Percentiles rank a stretch among this genome's conserved stretches.
These are phyloP conservation scores for Amanita molliuscula DNA, from an alignment of 768 basidiomycete species.

Conservation along the genomic window DNA sequence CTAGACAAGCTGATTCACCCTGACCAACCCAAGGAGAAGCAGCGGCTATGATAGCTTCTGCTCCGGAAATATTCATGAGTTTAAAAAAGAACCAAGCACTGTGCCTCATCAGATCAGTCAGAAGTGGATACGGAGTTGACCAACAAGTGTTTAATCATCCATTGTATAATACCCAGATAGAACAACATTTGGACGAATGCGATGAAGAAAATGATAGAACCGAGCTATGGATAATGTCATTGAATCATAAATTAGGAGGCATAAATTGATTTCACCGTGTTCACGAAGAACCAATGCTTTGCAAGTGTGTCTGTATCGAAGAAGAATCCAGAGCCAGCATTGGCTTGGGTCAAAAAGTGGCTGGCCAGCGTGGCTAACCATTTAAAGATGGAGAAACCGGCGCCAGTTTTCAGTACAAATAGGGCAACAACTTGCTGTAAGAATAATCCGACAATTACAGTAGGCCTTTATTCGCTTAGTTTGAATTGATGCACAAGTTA, in stretches of 20 bases:
- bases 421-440: conserved; percentile 79
- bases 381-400: conserved; percentile 76
- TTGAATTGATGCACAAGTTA: background rate
- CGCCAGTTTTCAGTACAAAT: conserved; percentile 78
- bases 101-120: background rate
- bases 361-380: conserved; percentile 74
- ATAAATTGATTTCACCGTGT: conserved; percentile 37
- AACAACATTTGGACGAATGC: conserved; percentile 90
- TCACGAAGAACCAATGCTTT: conserved; percentile 82
- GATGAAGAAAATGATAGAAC: conserved; percentile 88
- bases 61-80: conserved; percentile 85
- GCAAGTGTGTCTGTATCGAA: conserved; percentile 54
- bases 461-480: conserved; percentile 41
- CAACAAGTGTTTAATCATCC: conserved; percentile 80
- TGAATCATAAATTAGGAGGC: conserved; percentile 1
- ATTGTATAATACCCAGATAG: conserved; percentile 88
- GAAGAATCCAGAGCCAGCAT: conserved; percentile 73
- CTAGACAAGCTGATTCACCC: conserved; percentile 80
- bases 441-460: conserved; percentile 82
- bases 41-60: conserved; percentile 87
- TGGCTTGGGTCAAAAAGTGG: conserved; percentile 66
- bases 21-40: conserved; percentile 92
- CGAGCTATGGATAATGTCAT: conserved; percentile 30
- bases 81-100: conserved; percentile 94
- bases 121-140: conserved; percentile 13